Base-by-base conservation (phyloP, 2,329 filamentous ascomycete genomes). In the Diplodia mutila region DNA sequence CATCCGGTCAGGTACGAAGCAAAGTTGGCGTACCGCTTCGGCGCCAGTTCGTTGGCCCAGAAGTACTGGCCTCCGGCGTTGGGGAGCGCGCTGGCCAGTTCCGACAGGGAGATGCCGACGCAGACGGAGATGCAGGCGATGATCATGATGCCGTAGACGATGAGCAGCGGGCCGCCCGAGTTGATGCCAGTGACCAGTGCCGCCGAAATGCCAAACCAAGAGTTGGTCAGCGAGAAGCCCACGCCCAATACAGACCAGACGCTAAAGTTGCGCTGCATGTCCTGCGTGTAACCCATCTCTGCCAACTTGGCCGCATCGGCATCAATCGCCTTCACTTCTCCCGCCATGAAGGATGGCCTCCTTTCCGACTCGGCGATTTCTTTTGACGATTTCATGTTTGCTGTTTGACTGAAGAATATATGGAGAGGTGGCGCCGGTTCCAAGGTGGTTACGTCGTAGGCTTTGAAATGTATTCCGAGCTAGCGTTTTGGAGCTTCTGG, bases 21-120 rank as follows among this genome's bases (percentile, higher is more conserved):
- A 65, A 84, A 78, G 32, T 80, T 80, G 1, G 81, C 78, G 68
- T 78, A 84, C 67, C 75, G 79, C 69, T 75, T 80, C 2, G 83
- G 82, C 1, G 82, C 82, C 69, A 85, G 72, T 67, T 83, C 79
- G 64, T 80, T 81, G 1, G 83, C 80, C 82, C 83, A 85, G 69
- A 83, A 84, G 71, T 85, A 85, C 72, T 85, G 81, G 0, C 84
- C 84, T 27, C 83, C 83, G 6, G 83, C 80, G 74, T 85, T 84
- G 3, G 83, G 84, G 72, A 84, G 75, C 11, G 83, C 80, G 67
- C 80, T 83, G 3, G 82, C 81, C 53, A 85, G 69, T 70, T 85
- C 83, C 14, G 80, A 81, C 51, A 84, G 72, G 14, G 79, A 80
- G 53, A 82, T 77, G 12, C 78, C 83, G 12, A 85, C 81, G 66